Base-by-base conservation (phyloP, 1,284 basidiomycete genomes). In the Boletus albobrunnescens region DNA sequence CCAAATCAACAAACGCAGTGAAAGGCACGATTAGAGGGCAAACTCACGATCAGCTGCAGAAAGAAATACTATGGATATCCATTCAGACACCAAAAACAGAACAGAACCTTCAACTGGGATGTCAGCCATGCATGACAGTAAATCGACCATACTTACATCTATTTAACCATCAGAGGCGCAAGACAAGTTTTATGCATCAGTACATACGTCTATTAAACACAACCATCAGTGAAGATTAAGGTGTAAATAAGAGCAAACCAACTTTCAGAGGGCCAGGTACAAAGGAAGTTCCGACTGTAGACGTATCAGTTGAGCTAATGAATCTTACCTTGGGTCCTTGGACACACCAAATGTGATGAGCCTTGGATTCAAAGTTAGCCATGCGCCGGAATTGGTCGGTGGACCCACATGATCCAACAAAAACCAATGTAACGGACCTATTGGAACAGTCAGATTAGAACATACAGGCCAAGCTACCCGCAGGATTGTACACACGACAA, bases 371-470 rank as follows among this genome's bases (percentile, higher is more conserved):
- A 17, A 1, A 4, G 19, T 50, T 12, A 42, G 24, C n/a, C 9
- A 9, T 19, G 6, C 9, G 16, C 8, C 11, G 14, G 12, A 16
- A 4, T 16, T 10, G 4, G n/a, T 4, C 3, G 6, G 28, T 23
- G n/a, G 24, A 55, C 53, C 0, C 36, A 54, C 53, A 56, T 42
- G 3, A 14, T 19, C 8, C 27, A 48, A n/a, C 13, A 50, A 27
- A 56, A 27, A 9, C 54, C 54, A 17, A 31, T 4, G 38, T 53
- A 53, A 5, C 53, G 52, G 7, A 53, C 32, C 52, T 55, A 19
- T 28, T 28, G 27, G 27, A 6, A 9, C 2, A 10, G n/a, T 0
- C 6, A 14, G 22, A n/a, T 35, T 23, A 8, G 8, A 24, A 28
- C 2, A 3, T 7, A 22, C 22, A 6, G 14, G 16, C 11, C 3